Percentiles rank a stretch among this genome's conserved stretches.
Evolutionary conservation across 2,329 filamentous ascomycete species (phyloP).

Genomic region (Aspergillus fructus): DNA sequence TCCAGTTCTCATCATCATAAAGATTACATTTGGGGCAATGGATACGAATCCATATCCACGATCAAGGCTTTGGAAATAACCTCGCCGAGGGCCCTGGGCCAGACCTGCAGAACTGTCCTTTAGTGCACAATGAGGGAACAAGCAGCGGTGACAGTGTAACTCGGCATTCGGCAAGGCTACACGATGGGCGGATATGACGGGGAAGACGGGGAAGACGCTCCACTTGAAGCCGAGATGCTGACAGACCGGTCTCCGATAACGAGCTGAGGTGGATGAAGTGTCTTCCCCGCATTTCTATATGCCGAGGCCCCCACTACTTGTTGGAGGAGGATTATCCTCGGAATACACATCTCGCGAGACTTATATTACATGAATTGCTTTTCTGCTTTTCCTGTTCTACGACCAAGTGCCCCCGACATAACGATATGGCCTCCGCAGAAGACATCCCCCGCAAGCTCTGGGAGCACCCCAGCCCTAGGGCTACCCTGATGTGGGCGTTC

Average conservation of each 20-base stretch:
- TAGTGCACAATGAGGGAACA: too few species aligned
- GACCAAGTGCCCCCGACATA: background rate
- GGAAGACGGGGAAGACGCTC: background rate
- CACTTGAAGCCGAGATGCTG: background rate
- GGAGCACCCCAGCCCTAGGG: conserved; percentile 63
- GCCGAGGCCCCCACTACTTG: background rate
- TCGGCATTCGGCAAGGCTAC: background rate
- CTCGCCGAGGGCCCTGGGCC: too few species aligned
- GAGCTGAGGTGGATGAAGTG: background rate
- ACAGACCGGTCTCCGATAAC: background rate
- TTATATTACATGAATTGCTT: background rate
- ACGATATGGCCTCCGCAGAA: conserved; percentile 17
- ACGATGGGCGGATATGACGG: background rate
- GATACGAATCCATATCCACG: too few species aligned
- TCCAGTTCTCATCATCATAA: too few species aligned
- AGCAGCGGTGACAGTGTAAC: too few species aligned
- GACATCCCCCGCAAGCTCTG: conserved; percentile 61
- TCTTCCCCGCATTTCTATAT: conserved; percentile 2
- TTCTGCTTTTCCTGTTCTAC: background rate
- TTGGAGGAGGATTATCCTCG: background rate
- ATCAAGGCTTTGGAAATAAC: too few species aligned
- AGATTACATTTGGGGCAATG: too few species aligned
- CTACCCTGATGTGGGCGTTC: conserved; percentile 66
- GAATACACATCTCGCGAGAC: background rate
- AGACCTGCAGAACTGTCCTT: too few species aligned